A percentile compares a stretch with the other conserved stretches of the same genome.
These are phyloP conservation scores for Suhomyces vadensis DNA, from an alignment of 805 yeast genomes.

Conservation along the genomic window DNA sequence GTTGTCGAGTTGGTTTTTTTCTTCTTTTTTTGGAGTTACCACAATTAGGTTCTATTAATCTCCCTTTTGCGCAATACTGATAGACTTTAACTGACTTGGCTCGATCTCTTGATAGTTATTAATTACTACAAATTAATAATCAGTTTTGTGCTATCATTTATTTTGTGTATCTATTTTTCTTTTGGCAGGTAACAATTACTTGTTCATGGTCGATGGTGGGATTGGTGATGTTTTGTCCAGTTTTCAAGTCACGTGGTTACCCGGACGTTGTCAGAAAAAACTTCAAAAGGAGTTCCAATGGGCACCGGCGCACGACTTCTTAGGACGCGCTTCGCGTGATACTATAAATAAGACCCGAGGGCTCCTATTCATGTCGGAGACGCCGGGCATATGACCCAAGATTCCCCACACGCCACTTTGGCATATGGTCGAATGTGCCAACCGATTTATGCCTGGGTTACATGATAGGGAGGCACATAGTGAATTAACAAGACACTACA, in stretches of 20 bases:
- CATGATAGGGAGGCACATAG: no score
- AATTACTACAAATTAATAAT: neutral
- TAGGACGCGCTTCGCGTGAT: neutral
- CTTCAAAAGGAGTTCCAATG: neutral
- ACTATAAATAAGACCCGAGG: neutral
- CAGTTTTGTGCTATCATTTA: slow-evolving; percentile 14
- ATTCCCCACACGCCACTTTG: neutral
- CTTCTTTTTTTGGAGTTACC: neutral
- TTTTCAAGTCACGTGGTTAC: slow-evolving; percentile 7
- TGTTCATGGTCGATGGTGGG: slow-evolving; percentile 5
- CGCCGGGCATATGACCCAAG: neutral
- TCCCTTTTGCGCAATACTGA: neutral
- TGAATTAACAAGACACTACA: no score
- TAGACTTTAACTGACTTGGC: neutral
- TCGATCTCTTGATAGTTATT: neutral
- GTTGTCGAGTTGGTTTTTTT: neutral
- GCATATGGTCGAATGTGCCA: neutral
- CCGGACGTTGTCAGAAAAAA: slow-evolving; percentile 5
- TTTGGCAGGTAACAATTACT: slow-evolving; percentile 1
- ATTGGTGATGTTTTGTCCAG: slow-evolving; percentile 6
- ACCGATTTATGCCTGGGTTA: neutral
- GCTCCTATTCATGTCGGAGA: neutral
- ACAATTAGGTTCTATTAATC: neutral
- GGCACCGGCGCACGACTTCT: neutral
- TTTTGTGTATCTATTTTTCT: slow-evolving; percentile 13